Evolutionary conservation across 768 basidiomycete species (phyloP), one percentile per base, ranked within the genome.

Genomic region (Suillus weaverae): DNA sequence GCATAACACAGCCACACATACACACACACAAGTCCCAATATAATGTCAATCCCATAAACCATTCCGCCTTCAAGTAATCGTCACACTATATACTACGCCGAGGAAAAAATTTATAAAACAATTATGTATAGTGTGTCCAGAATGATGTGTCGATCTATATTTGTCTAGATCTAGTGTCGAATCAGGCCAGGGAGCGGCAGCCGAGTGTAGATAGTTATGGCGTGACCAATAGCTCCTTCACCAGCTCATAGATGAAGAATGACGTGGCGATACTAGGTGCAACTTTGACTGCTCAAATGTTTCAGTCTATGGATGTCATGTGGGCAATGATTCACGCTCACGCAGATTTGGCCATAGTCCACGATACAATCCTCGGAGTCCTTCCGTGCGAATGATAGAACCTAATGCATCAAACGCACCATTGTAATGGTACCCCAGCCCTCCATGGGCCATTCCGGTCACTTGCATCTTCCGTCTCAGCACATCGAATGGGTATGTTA

Each of bases 401-500:
- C 74, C 75, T 68, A 95, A 76, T 10, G 93, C 95, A 74, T 95
- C 89, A 39, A 94, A 64, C 7, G 94, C 95, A 10, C 93, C 92
- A 50, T 78, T 87, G 77, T 95, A 96, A 76, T 88, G 87, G 69
- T 87, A 79, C 54, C 84, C 83, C 66, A 86, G 73, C 14, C 83
- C 80, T 20, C 83, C 84, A 14, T 78, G 81, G 69, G 84, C 77
- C 88, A 95, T 89, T 14, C 94, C 94, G 6, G 87, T 84, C 65
- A 97, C 92, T 76, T 99, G 97, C 90, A 99, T 95, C 82, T 98
- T 97, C 66, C 97, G 85, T 55, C 97, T 84, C 64, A 99, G 77
- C 6, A 99, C 93, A 74, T 99, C 97, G 71, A 97, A 93, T 10
- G 97, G 97, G 75, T 97, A 98, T 5, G 96, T 98, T 70, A 98